Percentiles rank a stretch among this genome's conserved stretches.
Evolutionary conservation across 805 yeast species (phyloP).

Genomic region (Brettanomyces anomalus): DNA sequence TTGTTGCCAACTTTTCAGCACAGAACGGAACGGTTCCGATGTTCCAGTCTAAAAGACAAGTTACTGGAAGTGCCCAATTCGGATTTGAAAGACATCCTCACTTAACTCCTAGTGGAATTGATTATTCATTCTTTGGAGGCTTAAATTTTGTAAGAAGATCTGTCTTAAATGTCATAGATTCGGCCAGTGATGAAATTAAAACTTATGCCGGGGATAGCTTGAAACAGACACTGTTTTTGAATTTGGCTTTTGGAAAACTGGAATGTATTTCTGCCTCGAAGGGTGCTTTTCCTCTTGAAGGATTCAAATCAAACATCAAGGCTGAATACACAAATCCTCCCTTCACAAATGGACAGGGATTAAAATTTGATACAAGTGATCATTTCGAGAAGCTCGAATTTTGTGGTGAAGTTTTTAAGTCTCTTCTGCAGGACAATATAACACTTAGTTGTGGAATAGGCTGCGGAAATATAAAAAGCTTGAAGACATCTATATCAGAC

Average conservation of each 20-base stretch:
- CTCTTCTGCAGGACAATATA: conserved; percentile 35
- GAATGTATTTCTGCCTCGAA: conserved; percentile 23
- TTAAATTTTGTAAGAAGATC: conserved; percentile 52
- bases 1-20: conserved; percentile 38
- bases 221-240: conserved; percentile 45
- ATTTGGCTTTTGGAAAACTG: conserved; percentile 36
- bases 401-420: conserved; percentile 25
- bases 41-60: conserved; percentile 46
- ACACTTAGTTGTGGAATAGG: conserved; percentile 42
- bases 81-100: conserved; percentile 33
- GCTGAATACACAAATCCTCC: conserved; percentile 36
- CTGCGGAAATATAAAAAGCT: conserved; percentile 47
- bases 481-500: conserved; percentile 15
- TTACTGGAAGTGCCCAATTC: conserved; percentile 36
- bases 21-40: conserved; percentile 42
- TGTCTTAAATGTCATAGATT: conserved; percentile 39
- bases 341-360: conserved; percentile 5
- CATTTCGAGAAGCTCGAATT: conserved; percentile 30
- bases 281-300: conserved; percentile 37
- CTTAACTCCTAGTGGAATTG: conserved; percentile 8
- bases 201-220: conserved; percentile 51
- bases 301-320: conserved; percentile 30
- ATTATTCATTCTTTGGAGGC: conserved; percentile 33
- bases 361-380: conserved; percentile 10
- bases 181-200: conserved; percentile 49